These are phyloP conservation scores for Hypomontagnella monticulosa DNA, from an alignment of 495 filamentous ascomycete genomes.

Conservation along the genomic window DNA sequence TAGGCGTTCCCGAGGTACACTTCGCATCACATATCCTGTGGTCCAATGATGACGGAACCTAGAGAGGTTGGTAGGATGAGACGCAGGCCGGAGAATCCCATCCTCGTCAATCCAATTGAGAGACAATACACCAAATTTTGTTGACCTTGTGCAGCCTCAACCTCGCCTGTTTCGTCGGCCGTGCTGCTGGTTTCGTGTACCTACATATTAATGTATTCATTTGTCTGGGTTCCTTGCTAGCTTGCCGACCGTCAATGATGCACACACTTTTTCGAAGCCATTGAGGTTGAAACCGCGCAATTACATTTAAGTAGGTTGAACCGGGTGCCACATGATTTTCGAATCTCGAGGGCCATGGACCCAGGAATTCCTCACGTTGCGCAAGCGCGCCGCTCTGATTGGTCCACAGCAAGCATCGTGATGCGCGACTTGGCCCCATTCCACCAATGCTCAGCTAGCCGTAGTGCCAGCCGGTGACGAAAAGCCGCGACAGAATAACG, in stretches of 20 bases:
- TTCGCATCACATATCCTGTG: conserved; percentile 20
- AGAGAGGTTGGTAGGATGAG: conserved; percentile 16
- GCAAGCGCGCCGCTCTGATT: conserved; percentile 34
- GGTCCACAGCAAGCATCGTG: conserved; percentile 28
- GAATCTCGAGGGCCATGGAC: conserved; percentile 28
- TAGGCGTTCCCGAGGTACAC: neutral
- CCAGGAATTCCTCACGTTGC: conserved; percentile 41
- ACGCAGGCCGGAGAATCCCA: conserved; percentile 11
- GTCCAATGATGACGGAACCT: conserved; percentile 23
- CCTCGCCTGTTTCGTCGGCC: conserved; percentile 28
- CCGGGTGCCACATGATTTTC: conserved; percentile 34
- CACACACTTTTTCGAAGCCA: conserved; percentile 10
- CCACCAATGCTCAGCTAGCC: conserved; percentile 32
- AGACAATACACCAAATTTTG: conserved; percentile 15
- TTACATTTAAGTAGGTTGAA: conserved; percentile 15
- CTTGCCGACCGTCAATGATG: conserved; percentile 5
- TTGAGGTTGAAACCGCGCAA: conserved; percentile 24
- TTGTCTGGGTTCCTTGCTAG: conserved; percentile 20
- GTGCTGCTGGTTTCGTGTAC: conserved; percentile 25
- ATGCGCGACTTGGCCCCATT: conserved; percentile 33
- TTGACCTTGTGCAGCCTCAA: conserved; percentile 29
- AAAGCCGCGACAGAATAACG: conserved; percentile 13
- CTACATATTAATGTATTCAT: conserved; percentile 20
- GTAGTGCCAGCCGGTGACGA: conserved; percentile 28
- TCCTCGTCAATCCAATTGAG: conserved; percentile 23